Evolutionary conservation across 75 land plant species (phyloP), one percentile per base, ranked within the genome.

Genomic region (Pinus albicaulis): DNA sequence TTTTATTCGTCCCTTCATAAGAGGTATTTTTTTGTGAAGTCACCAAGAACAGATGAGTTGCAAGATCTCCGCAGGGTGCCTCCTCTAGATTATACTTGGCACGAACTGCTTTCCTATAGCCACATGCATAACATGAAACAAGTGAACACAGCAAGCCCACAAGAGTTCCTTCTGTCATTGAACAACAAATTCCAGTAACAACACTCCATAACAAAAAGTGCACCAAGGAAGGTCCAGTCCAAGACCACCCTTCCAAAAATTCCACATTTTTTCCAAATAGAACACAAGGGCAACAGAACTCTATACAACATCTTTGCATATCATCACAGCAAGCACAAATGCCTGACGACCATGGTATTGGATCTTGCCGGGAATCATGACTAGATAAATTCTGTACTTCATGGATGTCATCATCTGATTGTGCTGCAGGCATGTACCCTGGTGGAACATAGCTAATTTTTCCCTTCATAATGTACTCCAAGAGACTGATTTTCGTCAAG

Each of bases 241-340:
- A 83, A 61, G 91, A 82, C 80, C 89, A 84, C 7, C 91, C 91
- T 41, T 92, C 95, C 78, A 95, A 68, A 62, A 81, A 78, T 70
- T 92, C 98, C 72, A 94, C 95, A 87, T 95, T 95, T 68, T 86
- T 86, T 1, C 87, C 98, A 80, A 95, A 95, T 31, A 95, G 79
- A 55, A 70, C 77, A 76, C 98, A 95, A 7, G 95, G 98, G 52
- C 95, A 95, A 61, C 86, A 59, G 44, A 89, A 78, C n/a, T 93
- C 98, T n/a, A 95, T 61, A 78, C 86, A 90, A 83, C 98, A 94
- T 88, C 92, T 92, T 77, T 75, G 90, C 85, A 89, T 85, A 76
- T 94, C 95, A 76, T 94, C 98, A 76, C 63, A 92, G 63, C 98
- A 94, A 76, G 98, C 98, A 82, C 92, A 94, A n/a, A 94, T 90